These are phyloP conservation scores for Clavulina sp. DNA, from an alignment of 768 basidiomycete species.

Conservation along the genomic window DNA sequence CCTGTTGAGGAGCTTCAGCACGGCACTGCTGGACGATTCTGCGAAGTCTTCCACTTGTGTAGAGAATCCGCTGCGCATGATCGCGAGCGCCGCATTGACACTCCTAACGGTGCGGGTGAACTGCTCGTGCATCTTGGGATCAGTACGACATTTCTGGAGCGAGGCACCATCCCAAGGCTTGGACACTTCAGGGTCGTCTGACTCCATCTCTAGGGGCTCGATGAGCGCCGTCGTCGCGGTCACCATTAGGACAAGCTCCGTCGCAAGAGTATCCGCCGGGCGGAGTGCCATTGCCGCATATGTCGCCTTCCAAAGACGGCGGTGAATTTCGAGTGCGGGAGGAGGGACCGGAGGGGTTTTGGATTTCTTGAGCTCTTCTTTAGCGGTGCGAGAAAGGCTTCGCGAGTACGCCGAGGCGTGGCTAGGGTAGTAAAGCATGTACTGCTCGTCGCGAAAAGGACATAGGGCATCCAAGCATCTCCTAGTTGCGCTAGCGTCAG, in stretches of 20 bases:
- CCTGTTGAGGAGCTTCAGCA: constrained; percentile 33
- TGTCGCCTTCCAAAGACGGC: constrained; percentile 49
- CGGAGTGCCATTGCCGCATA: constrained; percentile 35
- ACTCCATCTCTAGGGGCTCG: constrained; percentile 33
- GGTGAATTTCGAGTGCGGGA: constrained; percentile 24
- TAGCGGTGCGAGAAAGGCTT: too few species aligned
- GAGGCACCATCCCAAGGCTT: not conserved
- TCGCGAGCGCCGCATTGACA: constrained; percentile 42
- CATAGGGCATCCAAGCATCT: constrained; percentile 7
- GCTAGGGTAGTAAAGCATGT: too few species aligned
- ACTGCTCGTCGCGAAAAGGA: not conserved
- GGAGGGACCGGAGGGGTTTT: constrained; percentile 9
- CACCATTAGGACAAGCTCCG: constrained; percentile 39
- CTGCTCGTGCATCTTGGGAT: constrained; percentile 11
- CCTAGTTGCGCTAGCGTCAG: constrained; percentile 21
- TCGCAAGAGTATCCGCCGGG: constrained; percentile 38
- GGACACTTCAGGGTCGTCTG: not conserved
- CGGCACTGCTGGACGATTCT: constrained; percentile 35
- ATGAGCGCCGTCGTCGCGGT: constrained; percentile 48
- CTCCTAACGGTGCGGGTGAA: constrained; percentile 19
- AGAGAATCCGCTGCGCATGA: constrained; percentile 44
- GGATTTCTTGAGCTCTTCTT: not conserved
- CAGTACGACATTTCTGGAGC: constrained; percentile 3
- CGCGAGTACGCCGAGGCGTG: too few species aligned
- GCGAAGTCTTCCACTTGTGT: constrained; percentile 45